Base-by-base conservation (phyloP, 1,139 yeast genomes). In the Arxiozyma slooffiae region DNA sequence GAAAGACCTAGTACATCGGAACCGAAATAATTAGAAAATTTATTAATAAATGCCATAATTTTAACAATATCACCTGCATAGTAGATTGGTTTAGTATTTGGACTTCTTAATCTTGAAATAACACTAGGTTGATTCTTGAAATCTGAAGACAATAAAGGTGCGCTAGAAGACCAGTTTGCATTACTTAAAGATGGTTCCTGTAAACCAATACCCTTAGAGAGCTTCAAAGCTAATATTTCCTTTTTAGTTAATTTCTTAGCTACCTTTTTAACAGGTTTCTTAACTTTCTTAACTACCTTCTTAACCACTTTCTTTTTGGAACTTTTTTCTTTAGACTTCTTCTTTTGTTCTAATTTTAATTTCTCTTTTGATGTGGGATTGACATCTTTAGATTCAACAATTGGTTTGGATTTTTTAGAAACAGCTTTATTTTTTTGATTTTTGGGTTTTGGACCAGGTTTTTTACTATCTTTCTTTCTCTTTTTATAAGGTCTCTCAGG, bases 21-120 rank as follows among this genome's bases (percentile, higher is more conserved):
- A 45, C 71, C 67, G 41, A 63, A 58, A 39, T 66, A 66, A 7
- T 63, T 61, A 50, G 63, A 66, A 55, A 78, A 79, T 57, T 75
- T 77, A 47, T 69, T 68, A 38, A 77, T 60, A 52, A 72, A 79
- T 7, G 75, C 66, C 54, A 77, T 63, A 4, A 79, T 62, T 50
- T 62, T 68, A 23, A 75, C 54, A 17, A 78, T 69, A 55, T 76
- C 79, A 38, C 67, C 67, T 0, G 80, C 82, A 57, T 71, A 74
- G 1, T 75, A 73, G 0, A 76, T 59, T 5, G 70, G 63, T 52
- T 60, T 69, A 51, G 69, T 62, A 41, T 60, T 55, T 7, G 66
- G 64, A 48, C 49, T 49, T 39, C 48, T 50, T 20, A 53, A 37
- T 39, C 67, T 58, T 14, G 67, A 64, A 9, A 61, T 49, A n/a